phyloP scores from a whole-genome alignment of 2,329 filamentous ascomycete species.

The Hymenoscyphus scutula region DNA sequence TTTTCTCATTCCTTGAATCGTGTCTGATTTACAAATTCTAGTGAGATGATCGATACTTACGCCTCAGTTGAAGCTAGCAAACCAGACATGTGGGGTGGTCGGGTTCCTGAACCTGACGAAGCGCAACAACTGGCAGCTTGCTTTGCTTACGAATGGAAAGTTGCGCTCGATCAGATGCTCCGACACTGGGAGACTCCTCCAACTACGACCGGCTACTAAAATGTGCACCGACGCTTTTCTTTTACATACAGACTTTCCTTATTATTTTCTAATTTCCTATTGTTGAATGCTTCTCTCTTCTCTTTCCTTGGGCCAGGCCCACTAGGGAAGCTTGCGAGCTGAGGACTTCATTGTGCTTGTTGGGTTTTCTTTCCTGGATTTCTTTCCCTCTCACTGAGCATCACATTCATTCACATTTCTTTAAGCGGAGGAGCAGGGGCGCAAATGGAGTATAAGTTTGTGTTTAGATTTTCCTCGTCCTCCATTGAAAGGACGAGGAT shows the following conservation, averaged over 20 bases:
- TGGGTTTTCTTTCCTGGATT: background rate
- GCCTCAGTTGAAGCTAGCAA: constrained; percentile 59
- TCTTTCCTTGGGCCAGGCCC: background rate
- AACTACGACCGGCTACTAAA: constrained; percentile 53
- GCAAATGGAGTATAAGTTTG: background rate
- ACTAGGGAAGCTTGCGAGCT: background rate
- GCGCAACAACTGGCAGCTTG: constrained; percentile 58
- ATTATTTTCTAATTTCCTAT: constrained; percentile 1
- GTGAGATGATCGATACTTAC: constrained; percentile 59
- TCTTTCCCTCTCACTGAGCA: background rate
- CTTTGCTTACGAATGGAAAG: constrained; percentile 66
- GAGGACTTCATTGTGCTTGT: background rate
- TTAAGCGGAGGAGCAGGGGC: constrained; percentile 9
- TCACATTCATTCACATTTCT: background rate
- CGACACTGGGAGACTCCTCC: constrained; percentile 65
- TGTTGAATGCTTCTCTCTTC: background rate
- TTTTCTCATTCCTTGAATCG: background rate
- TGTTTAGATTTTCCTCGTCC: background rate
- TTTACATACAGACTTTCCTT: background rate
- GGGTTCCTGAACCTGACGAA: constrained; percentile 53
- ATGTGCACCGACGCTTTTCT: background rate
- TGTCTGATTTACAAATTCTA: constrained; percentile 33
- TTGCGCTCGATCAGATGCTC: constrained; percentile 63
- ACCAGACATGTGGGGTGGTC: constrained; percentile 68
- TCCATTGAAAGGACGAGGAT: background rate